Conservation (phyloP, 2,329 filamentous ascomycete species). For the Fusarium agapanthi region DNA sequence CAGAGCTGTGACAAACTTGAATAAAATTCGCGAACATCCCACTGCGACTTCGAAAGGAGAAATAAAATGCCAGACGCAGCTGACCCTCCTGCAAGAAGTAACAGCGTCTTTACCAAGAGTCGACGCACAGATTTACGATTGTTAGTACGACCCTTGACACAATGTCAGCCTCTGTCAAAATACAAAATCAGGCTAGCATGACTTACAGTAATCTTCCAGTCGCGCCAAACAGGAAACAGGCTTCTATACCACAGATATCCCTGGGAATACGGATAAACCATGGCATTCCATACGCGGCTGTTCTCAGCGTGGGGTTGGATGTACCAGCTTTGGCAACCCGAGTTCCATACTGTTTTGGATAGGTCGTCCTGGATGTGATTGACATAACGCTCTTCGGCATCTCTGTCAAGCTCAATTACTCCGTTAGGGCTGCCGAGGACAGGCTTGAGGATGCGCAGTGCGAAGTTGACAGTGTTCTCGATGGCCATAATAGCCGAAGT, state of each 20-base stretch:
- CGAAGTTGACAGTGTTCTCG: neutral
- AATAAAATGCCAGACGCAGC: neutral
- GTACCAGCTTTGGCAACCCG: neutral
- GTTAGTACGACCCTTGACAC: fast-evolving
- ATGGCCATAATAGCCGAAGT: neutral
- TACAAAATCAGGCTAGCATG: fast-evolving
- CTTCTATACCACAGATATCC: neutral
- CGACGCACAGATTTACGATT: neutral
- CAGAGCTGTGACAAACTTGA: neutral
- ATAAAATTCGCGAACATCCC: neutral
- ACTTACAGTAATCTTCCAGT: neutral
- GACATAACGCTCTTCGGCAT: neutral
- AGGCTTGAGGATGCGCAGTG: neutral
- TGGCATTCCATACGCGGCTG: neutral
- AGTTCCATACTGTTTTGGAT: neutral
- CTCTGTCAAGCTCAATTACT: neutral
- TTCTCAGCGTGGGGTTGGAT: neutral
- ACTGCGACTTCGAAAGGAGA: neutral
- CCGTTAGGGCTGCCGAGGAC: neutral
- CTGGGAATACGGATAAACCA: neutral
- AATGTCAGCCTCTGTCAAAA: neutral
- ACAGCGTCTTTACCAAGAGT: neutral
- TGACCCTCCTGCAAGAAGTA: neutral
- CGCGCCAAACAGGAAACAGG: neutral
- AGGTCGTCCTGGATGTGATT: neutral